These are phyloP conservation scores for Globisporangium parvum DNA, from an alignment of 352 stramenopile genomes.

Conservation along the genomic window DNA sequence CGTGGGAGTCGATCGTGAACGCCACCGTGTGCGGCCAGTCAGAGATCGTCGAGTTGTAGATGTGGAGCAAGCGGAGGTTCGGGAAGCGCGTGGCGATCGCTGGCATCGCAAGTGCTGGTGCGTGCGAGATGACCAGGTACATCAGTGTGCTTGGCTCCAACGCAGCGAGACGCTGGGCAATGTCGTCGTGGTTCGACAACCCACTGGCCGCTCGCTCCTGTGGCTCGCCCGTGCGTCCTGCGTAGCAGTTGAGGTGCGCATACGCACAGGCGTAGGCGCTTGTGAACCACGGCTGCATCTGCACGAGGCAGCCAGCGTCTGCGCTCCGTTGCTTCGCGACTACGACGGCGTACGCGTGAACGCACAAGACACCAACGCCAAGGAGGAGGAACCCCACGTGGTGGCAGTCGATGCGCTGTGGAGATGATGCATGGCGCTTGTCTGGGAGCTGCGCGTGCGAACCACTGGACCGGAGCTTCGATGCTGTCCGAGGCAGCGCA, in stretches of 20 bases:
- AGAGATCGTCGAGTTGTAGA: slow-evolving; percentile 22
- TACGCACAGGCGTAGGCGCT: slow-evolving; percentile 15
- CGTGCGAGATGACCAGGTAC: slow-evolving; percentile 19
- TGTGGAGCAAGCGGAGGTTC: slow-evolving; percentile 13
- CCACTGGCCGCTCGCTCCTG: not conserved
- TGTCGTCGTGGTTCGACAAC: not conserved
- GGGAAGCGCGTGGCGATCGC: slow-evolving; percentile 7
- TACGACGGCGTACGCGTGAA: not conserved
- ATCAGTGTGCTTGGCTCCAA: slow-evolving; percentile 11
- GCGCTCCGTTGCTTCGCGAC: not conserved
- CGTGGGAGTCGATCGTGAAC: slow-evolving; percentile 1
- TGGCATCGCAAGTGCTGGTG: slow-evolving; percentile 12
- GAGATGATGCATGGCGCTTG: too few species aligned
- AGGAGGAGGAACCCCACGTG: slow-evolving; percentile 3
- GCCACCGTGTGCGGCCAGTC: slow-evolving; percentile 13
- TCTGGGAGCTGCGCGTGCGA: not conserved
- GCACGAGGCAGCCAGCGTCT: slow-evolving; percentile 3
- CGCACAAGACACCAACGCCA: slow-evolving; percentile 1
- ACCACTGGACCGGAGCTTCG: not conserved
- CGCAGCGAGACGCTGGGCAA: not conserved
- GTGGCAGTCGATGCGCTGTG: not conserved
- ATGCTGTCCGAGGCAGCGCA: too few species aligned
- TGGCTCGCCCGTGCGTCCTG: not conserved
- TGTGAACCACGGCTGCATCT: slow-evolving; percentile 19
- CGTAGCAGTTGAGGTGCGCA: slow-evolving; percentile 17